phyloP scores from a whole-genome alignment of 352 stramenopile genomes.

The Pythium graminicola region DNA sequence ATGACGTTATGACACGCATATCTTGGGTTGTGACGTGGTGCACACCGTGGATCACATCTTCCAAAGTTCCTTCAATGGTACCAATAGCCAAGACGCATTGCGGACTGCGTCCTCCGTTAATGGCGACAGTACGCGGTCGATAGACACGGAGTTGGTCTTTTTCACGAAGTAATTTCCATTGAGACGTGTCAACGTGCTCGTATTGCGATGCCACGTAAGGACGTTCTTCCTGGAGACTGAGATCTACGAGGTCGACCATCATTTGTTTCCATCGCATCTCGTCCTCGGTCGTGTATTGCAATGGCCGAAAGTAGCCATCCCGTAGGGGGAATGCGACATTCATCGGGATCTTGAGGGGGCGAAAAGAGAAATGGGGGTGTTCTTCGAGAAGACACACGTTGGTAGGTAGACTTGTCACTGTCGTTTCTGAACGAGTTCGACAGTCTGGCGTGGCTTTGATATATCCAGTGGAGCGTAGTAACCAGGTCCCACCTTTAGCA shows the following conservation, averaged over 20 bases:
- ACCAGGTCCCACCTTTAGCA: no score
- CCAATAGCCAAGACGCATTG: conserved; percentile 38
- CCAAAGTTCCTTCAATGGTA: conserved; percentile 43
- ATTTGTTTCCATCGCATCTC: conserved; percentile 11
- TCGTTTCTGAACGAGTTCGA: no score
- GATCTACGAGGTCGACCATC: conserved; percentile 12
- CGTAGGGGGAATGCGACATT: conserved; percentile 23
- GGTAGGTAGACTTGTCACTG: no score
- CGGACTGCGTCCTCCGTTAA: neutral
- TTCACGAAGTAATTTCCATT: conserved; percentile 17
- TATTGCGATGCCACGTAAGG: conserved; percentile 5
- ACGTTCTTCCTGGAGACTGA: conserved; percentile 9
- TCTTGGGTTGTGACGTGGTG: conserved; percentile 26
- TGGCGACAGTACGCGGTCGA: neutral
- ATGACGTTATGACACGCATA: conserved; percentile 31
- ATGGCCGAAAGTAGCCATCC: conserved; percentile 20
- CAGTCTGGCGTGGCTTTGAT: no score
- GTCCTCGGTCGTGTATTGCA: conserved; percentile 14
- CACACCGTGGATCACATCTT: conserved; percentile 59
- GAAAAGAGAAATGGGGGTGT: no score
- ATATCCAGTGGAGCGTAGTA: no score
- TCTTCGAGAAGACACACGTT: no score
- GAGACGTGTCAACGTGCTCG: neutral
- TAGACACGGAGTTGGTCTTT: conserved; percentile 16
- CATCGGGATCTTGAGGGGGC: no score